Percentiles rank a stretch among this genome's conserved stretches.
phyloP scores from a whole-genome alignment of 805 yeast species.

The Kluyveromyces dobzhanskii region DNA sequence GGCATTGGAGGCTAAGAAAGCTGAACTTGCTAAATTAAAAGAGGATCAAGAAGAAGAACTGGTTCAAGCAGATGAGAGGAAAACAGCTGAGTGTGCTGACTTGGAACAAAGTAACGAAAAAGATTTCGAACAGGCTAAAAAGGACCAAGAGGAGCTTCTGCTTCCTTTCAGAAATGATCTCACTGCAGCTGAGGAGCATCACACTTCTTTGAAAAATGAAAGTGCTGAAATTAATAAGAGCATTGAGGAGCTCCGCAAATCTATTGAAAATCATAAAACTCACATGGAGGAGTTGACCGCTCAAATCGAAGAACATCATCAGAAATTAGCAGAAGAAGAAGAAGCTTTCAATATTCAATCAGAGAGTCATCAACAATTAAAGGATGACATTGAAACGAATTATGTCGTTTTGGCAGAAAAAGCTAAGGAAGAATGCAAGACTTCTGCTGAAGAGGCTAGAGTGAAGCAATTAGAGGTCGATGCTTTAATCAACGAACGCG shows the following conservation, averaged over 20 bases:
- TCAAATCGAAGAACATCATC: constrained; percentile 24
- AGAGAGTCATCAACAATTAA: constrained; percentile 25
- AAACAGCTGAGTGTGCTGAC: constrained; percentile 20
- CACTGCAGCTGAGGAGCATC: constrained; percentile 33
- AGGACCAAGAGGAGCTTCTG: constrained; percentile 31
- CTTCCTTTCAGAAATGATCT: constrained; percentile 37
- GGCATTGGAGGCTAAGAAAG: constrained; percentile 35
- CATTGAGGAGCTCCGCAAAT: constrained; percentile 33
- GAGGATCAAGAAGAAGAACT: constrained; percentile 34
- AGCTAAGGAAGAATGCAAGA: constrained; percentile 31
- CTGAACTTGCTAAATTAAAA: constrained; percentile 28
- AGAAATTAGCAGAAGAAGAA: constrained; percentile 25
- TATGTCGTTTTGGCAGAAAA: constrained; percentile 23
- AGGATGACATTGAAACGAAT: constrained; percentile 15
- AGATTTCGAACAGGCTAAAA: constrained; percentile 23
- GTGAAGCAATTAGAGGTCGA: constrained; percentile 33
- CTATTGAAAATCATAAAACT: constrained; percentile 30
- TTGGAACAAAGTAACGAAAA: constrained; percentile 24
- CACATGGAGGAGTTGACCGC: constrained; percentile 28
- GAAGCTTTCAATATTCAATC: constrained; percentile 26
- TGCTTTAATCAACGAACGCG: constrained; percentile 30
- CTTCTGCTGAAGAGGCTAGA: constrained; percentile 28
- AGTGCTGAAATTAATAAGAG: constrained; percentile 32
- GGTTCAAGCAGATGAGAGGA: constrained; percentile 17
- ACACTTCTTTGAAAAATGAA: constrained; percentile 28